Conservation (phyloP, 164 flowering plant species). For the Cinnamomum chago region DNA sequence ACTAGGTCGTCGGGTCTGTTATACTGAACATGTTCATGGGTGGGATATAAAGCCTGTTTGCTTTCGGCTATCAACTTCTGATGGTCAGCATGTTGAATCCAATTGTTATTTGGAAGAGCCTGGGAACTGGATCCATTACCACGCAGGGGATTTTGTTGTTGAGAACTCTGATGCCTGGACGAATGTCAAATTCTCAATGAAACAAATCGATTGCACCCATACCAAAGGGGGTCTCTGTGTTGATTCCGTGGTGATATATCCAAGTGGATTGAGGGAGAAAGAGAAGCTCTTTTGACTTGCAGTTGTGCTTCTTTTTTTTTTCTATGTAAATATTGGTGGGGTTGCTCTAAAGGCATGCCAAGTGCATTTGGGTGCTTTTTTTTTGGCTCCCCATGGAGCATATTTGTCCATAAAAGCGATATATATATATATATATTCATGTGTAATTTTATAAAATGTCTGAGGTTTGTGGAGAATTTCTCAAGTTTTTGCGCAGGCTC, state of each 20-base stretch:
- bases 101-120: conserved; percentile 35
- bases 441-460: no score
- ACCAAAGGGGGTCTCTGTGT: conserved; percentile 75
- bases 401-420: neutral
- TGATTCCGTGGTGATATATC: conserved; percentile 58
- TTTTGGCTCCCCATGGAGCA: conserved; percentile 6
- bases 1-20: conserved; percentile 39
- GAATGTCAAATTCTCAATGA: conserved; percentile 60
- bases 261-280: conserved; percentile 29
- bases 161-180: conserved; percentile 16
- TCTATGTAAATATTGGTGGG: neutral
- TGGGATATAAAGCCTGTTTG: conserved; percentile 75
- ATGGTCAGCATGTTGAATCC: conserved; percentile 41
- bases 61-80: conserved; percentile 49
- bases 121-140: conserved; percentile 50
- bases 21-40: conserved; percentile 61
- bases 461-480: neutral
- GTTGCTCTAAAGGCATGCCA: neutral
- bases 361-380: neutral
- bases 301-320: neutral
- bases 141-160: conserved; percentile 62
- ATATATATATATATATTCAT: no score
- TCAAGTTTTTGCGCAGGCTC: no score
- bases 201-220: conserved; percentile 84
- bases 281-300: conserved; percentile 11